Base-by-base conservation (phyloP, 2,329 filamentous ascomycete genomes). In the Niveomyces coronatus region DNA sequence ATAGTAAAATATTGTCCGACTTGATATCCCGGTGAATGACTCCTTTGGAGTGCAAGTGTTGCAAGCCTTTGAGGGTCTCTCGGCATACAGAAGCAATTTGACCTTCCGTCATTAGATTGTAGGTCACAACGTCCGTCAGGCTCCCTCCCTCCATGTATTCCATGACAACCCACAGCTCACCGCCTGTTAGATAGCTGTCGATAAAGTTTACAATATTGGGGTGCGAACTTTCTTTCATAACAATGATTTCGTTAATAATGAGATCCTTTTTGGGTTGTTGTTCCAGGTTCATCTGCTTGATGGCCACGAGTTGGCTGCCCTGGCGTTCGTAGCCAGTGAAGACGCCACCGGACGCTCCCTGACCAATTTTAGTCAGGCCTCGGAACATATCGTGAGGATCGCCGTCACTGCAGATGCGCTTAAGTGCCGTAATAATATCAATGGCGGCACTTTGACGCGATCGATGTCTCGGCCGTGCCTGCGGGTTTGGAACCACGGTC, bases 171-270 rank as follows among this genome's bases (percentile, higher is more conserved):
- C 91, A 98, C 20, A 98, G 67, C 59, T 96, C 91, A 30, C 89
- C 85, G 10, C 77, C 75, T 41, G 88, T 82, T 9, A 98, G 70
- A 59, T 88, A 96, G 58, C 88, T 95, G 66, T 96, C 91, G 65
- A 96, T 89, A 61, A 96, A 98, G 61, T 98, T 98, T 63, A 98
- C 91, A 62, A 98, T 94, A 57, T 96, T 96, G 53, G 87, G 89
- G 57, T 98, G 91, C 42, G 85, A 91, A 68, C 88, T 95, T 53
- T 96, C 91, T 65, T 93, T 94, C 91, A 98, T 98, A 42, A 98
- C 91, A 42, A 98, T 64, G 49, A 98, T 98, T 58, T 98, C 91
- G 60, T 98, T 98, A 63, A 98, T 95, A 53, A 98, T 98, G 34
- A 96, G 68, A 52, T 98, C 91, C 62, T 98, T 98, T 74, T 96